phyloP scores from a whole-genome alignment of 768 basidiomycete species.

The Russula sp. region DNA sequence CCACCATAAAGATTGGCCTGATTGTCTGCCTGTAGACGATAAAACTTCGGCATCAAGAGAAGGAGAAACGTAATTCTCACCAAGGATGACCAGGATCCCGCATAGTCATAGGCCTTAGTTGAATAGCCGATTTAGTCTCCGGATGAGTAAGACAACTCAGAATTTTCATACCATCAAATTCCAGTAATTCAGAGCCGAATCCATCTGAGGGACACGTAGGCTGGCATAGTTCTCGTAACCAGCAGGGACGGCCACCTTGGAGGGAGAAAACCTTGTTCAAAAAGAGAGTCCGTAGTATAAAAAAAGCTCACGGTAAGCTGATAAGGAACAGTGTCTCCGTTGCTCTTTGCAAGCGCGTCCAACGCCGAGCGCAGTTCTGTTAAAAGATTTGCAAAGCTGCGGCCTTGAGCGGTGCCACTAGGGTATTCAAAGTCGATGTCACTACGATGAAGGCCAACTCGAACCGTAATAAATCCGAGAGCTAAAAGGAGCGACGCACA shows the following conservation, averaged over 20 bases:
- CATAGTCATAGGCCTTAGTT: not conserved
- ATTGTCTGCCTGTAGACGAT: not conserved
- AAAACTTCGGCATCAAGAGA: not conserved
- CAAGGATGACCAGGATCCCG: not conserved
- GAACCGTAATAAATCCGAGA: not conserved
- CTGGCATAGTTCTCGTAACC: not conserved
- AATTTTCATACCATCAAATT: slow-evolving; percentile 1
- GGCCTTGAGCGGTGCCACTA: not conserved
- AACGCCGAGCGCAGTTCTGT: not conserved
- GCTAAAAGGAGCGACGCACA: not conserved
- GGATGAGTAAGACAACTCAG: not conserved
- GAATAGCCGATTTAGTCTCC: not conserved
- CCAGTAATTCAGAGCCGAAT: not conserved
- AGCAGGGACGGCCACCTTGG: not conserved
- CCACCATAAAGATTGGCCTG: not conserved
- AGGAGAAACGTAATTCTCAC: not conserved
- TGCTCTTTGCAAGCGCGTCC: not conserved
- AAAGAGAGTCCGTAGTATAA: not conserved
- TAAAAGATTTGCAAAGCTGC: not conserved
- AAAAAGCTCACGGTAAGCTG: not conserved
- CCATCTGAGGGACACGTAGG: not conserved
- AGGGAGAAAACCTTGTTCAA: not conserved
- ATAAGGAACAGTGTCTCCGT: not conserved
- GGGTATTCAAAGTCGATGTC: slow-evolving; percentile 1
- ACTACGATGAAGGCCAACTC: not conserved